These are phyloP conservation scores for Anisogramma anomala DNA, from an alignment of 2,329 filamentous ascomycete genomes.

Conservation along the genomic window DNA sequence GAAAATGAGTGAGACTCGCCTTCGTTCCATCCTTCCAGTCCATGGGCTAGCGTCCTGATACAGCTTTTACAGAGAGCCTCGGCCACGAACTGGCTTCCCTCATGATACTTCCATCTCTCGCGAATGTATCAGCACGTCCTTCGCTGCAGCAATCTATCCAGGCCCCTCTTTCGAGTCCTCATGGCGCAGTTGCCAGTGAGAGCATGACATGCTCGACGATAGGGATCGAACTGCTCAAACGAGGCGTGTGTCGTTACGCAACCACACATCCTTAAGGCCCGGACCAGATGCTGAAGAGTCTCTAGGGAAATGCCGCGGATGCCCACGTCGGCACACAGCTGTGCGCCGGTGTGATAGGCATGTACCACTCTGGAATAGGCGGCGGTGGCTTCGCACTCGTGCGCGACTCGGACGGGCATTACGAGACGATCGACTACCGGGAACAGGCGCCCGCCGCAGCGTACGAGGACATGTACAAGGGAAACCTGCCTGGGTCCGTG, in stretches of 20 bases:
- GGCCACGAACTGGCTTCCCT: background rate
- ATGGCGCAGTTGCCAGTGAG: constrained; percentile 61
- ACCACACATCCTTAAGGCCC: too few relatives aligned
- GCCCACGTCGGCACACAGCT: constrained; percentile 63
- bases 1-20: constrained; percentile 9
- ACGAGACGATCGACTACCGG: constrained; percentile 81
- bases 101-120: constrained; percentile 3
- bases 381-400: constrained; percentile 88
- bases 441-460: constrained; percentile 78
- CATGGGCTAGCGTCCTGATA: background rate
- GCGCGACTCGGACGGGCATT: constrained; percentile 57
- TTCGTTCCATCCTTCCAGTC: too few relatives aligned
- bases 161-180: constrained; percentile 8
- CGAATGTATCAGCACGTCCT: constrained; percentile 5
- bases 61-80: background rate
- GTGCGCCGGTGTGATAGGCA: constrained; percentile 63
- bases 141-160: constrained; percentile 1
- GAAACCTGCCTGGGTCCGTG: constrained; percentile 55
- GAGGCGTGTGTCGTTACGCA: constrained; percentile 35
- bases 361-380: constrained; percentile 74
- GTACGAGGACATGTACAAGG: constrained; percentile 72
- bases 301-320: constrained; percentile 62
- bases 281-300: background rate
- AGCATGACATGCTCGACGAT: constrained; percentile 56
- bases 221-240: constrained; percentile 49